A percentile compares a stretch with the other conserved stretches of the same genome.
These are phyloP conservation scores for Melocanna baccifera DNA, from an alignment of 176 grass and related monocot species.

Conservation along the genomic window DNA sequence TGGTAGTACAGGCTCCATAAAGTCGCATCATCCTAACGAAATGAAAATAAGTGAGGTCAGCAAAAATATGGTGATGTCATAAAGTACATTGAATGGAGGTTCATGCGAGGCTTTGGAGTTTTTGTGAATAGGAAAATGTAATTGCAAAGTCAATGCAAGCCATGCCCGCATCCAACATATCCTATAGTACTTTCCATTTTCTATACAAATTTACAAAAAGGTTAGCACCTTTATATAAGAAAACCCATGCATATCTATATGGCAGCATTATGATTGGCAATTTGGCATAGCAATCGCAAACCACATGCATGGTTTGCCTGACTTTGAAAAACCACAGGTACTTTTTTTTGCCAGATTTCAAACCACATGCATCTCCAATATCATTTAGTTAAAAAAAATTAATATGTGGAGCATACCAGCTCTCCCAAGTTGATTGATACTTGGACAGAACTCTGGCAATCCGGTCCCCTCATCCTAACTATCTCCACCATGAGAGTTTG, in stretches of 20 bases:
- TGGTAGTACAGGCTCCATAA: slow-evolving; percentile 76
- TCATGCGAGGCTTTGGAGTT: background rate
- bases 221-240: background rate
- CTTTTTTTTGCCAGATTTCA: background rate
- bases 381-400: background rate
- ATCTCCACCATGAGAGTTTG: slow-evolving; percentile 72
- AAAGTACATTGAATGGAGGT: background rate
- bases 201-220: no score
- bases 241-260: background rate
- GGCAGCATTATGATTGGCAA: background rate
- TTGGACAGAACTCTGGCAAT: slow-evolving; percentile 35
- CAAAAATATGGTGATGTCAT: background rate
- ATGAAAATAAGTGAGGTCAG: slow-evolving; percentile 4
- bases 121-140: background rate
- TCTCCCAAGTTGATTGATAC: slow-evolving; percentile 57
- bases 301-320: background rate
- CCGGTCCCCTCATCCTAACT: slow-evolving; percentile 35
- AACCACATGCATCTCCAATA: background rate
- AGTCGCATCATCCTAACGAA: slow-evolving; percentile 59
- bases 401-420: slow-evolving; percentile 40
- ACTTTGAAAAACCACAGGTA: background rate
- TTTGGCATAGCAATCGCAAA: slow-evolving; percentile 3
- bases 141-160: background rate
- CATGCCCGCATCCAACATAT: background rate
- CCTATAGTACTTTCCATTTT: background rate